phyloP scores from a whole-genome alignment of 2,329 filamentous ascomycete species.

The Fusarium setosum region DNA sequence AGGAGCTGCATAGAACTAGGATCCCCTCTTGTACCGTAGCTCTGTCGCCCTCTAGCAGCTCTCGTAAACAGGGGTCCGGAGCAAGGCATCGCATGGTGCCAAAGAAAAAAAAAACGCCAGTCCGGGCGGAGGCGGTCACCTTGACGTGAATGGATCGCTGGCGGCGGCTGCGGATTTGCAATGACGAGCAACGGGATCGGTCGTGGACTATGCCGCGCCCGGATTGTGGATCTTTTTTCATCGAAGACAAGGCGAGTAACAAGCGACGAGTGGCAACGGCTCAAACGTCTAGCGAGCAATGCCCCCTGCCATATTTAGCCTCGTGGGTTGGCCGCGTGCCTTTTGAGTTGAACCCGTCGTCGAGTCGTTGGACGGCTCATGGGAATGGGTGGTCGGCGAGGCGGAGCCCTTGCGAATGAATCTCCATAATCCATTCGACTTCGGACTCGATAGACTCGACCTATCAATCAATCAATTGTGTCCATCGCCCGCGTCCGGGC shows the following conservation, averaged over 20 bases:
- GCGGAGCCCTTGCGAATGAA: slow-evolving; percentile 38
- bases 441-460: slow-evolving; percentile 28
- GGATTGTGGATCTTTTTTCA: slow-evolving; percentile 31
- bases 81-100: slow-evolving; percentile 18
- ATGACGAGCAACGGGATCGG: slow-evolving; percentile 31
- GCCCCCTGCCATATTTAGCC: slow-evolving; percentile 43
- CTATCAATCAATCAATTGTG: slow-evolving; percentile 37
- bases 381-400: slow-evolving; percentile 35
- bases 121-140: slow-evolving; percentile 29
- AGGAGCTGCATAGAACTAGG: slow-evolving; percentile 39
- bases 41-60: slow-evolving; percentile 13
- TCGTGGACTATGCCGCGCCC: slow-evolving; percentile 24
- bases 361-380: slow-evolving; percentile 40
- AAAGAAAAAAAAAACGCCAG: slow-evolving; percentile 25
- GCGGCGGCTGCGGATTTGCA: slow-evolving; percentile 30
- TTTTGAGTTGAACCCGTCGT: slow-evolving; percentile 31
- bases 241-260: slow-evolving; percentile 20
- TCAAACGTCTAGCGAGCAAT: slow-evolving; percentile 35
- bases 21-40: slow-evolving; percentile 26
- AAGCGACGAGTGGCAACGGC: slow-evolving; percentile 27
- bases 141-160: slow-evolving; percentile 35
- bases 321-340: slow-evolving; percentile 45
- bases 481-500: slow-evolving; percentile 12
- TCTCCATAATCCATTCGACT: slow-evolving; percentile 33
- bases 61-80: slow-evolving; percentile 16